Evolutionary conservation across 768 basidiomycete species (phyloP), one percentile per base, ranked within the genome.

Genomic region (Coprinopsis sp.): DNA sequence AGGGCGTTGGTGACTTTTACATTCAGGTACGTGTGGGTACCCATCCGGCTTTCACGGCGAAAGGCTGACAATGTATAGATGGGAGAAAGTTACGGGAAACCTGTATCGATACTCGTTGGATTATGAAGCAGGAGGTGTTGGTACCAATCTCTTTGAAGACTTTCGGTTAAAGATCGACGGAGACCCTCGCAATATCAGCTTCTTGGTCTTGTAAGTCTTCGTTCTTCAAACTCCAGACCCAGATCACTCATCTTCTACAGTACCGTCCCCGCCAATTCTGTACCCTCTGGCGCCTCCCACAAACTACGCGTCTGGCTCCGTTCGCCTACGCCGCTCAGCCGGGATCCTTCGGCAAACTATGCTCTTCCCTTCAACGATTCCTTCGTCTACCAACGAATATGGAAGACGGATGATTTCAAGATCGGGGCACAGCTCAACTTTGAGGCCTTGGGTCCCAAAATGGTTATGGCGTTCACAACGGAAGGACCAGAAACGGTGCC

Each of bases 301-400:
- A 74, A 78, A 46, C 60, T 85, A 30, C 80, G 83, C 19, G 66
- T 84, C 33, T 85, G 82, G 83, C 62, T 82, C 38, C 77, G 76
- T 23, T 73, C 73, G 16, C 68, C 74, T 13, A 60, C 67, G 30
- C 67, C 65, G 19, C 44, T 63, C 33, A 58, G 62, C 25, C 58
- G 38, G 25, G 62, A 66, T 31, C 66, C 58, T 45, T 55, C 55
- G 13, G 59, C 57, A 6, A 53, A 61, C 19, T 66, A 68, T 29
- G 53, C 58, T 12, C 60, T 73, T 37, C 67, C 72, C 12, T 68
- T 69, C 54, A 63, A 64, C 45, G 73, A 77, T 44, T 73, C 78
- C 2, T 78, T 73, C 55, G 61, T 79, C 47, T 84, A 78, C 60
- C 81, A 83, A 53, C 78, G 82, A 16, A 66, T 86, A 57, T 84